Evolutionary conservation across 2,329 filamentous ascomycete species (phyloP).

Genomic region (Pestalotiopsis sp.): DNA sequence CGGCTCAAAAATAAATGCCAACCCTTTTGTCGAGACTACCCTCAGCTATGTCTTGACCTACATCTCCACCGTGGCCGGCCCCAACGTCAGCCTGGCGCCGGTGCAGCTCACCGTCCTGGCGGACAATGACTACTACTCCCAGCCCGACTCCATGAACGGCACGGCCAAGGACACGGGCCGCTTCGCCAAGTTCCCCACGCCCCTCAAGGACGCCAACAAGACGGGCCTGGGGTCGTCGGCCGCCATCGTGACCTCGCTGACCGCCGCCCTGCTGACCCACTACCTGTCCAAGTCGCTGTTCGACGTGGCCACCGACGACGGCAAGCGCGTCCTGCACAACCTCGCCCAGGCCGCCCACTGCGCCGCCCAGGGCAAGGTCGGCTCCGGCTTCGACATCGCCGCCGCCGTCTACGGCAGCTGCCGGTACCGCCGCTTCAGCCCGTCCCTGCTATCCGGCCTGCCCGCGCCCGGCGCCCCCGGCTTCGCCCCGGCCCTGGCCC

Average conservation of each 20-base stretch:
- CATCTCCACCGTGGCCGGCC: constrained; percentile 52
- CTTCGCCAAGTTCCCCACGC: constrained; percentile 79
- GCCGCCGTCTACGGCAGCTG: constrained; percentile 91
- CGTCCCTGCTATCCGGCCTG: constrained; percentile 67
- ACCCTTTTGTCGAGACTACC: constrained; percentile 91
- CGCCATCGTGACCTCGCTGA: constrained; percentile 87
- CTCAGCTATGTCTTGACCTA: constrained; percentile 88
- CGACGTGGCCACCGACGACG: constrained; percentile 55
- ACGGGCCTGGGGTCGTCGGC: constrained; percentile 95
- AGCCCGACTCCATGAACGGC: constrained; percentile 44
- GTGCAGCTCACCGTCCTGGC: constrained; percentile 84
- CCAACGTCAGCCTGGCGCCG: constrained; percentile 60
- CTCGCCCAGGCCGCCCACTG: constrained; percentile 93
- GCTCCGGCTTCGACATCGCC: constrained; percentile 93
- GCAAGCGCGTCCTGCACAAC: constrained; percentile 76
- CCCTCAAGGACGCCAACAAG: constrained; percentile 82
- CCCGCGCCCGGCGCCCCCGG: constrained; percentile 67
- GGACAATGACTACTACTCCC: constrained; percentile 96
- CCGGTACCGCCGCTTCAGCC: constrained; percentile 90
- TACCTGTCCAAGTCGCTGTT: constrained; percentile 65
- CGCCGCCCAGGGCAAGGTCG: constrained; percentile 94
- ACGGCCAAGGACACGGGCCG: constrained; percentile 40
- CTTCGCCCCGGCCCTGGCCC: constrained; percentile 68
- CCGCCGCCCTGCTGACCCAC: constrained; percentile 74
- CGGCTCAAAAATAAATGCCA: constrained; percentile 52